Evolutionary conservation across 768 basidiomycete genomes (phyloP).

Genomic region (Nevesoporus exiguus): DNA sequence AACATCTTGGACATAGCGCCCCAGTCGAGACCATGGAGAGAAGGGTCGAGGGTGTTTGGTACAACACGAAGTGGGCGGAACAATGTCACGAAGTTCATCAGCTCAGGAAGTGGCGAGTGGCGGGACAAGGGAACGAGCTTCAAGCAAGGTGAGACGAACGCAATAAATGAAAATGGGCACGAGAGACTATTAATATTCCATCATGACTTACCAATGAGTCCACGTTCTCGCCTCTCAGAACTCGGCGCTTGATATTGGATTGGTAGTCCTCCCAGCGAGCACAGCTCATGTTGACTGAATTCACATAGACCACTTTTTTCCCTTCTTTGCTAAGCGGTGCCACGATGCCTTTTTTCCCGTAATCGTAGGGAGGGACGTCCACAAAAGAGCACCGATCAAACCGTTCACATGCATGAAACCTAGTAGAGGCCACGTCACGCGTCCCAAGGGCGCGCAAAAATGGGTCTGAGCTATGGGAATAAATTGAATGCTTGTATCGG

Average conservation of each 20-base stretch:
- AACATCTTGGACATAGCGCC: slow-evolving; percentile 69
- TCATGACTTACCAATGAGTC: slow-evolving; percentile 54
- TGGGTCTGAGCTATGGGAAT: slow-evolving; percentile 53
- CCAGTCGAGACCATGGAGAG: slow-evolving; percentile 63
- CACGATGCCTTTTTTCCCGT: background rate
- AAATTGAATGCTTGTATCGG: slow-evolving; percentile 78
- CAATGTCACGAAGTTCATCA: slow-evolving; percentile 73
- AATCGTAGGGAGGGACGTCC: slow-evolving; percentile 34
- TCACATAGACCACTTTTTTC: slow-evolving; percentile 74
- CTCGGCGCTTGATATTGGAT: slow-evolving; percentile 36
- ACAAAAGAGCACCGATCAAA: slow-evolving; percentile 69
- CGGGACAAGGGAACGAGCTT: slow-evolving; percentile 82
- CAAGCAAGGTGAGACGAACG: background rate
- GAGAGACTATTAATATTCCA: accelerated
- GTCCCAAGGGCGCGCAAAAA: slow-evolving; percentile 61
- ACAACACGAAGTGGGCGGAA: slow-evolving; percentile 76
- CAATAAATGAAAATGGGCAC: background rate
- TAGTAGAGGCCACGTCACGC: slow-evolving; percentile 54
- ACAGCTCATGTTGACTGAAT: slow-evolving; percentile 72
- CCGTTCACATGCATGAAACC: slow-evolving; percentile 94
- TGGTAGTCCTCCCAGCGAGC: slow-evolving; percentile 52
- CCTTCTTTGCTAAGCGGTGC: slow-evolving; percentile 41
- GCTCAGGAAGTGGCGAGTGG: slow-evolving; percentile 86
- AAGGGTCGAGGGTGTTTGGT: slow-evolving; percentile 70
- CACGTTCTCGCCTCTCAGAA: slow-evolving; percentile 47